Percentiles rank a stretch among this genome's conserved stretches.
Conservation (phyloP, 176 grass and related monocot species). For the Oryza rufipogon region DNA sequence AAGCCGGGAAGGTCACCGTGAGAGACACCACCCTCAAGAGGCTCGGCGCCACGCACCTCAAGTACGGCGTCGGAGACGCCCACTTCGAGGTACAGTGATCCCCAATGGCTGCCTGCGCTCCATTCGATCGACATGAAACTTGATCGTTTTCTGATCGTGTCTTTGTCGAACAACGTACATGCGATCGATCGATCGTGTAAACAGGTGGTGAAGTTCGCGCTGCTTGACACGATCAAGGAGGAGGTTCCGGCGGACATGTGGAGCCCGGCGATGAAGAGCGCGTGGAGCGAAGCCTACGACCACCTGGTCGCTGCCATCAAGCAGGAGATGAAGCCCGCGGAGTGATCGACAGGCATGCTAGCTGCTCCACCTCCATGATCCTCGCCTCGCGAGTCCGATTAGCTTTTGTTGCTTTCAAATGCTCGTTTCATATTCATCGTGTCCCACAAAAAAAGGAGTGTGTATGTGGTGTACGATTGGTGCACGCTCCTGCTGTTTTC, state of each 20-base stretch:
- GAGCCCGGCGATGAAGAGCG: constrained; percentile 65
- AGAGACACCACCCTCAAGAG: constrained; percentile 87
- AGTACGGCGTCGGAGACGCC: constrained; percentile 60
- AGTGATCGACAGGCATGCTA: not conserved
- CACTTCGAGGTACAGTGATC: constrained; percentile 68
- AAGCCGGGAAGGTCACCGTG: constrained; percentile 81
- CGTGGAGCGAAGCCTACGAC: constrained; percentile 71
- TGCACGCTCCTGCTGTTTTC: not conserved
- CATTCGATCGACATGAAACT: not conserved
- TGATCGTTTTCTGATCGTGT: not conserved
- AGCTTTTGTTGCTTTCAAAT: not conserved
- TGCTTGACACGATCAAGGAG: constrained; percentile 76
- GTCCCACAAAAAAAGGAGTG: not conserved
- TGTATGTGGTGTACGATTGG: not conserved
- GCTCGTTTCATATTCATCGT: not conserved
- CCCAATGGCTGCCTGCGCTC: too few relatives aligned
- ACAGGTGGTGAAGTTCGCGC: constrained; percentile 79
- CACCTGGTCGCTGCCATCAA: constrained; percentile 80
- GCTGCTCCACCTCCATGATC: not conserved
- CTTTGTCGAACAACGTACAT: not conserved
- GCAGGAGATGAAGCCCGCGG: constrained; percentile 71
- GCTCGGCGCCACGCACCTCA: constrained; percentile 69
- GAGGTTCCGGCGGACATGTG: constrained; percentile 80
- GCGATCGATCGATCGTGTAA: not conserved
- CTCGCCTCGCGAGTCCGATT: not conserved